Evolutionary conservation across 78 protist species (phyloP).

Genomic region (Carpediemonas membranifera): DNA sequence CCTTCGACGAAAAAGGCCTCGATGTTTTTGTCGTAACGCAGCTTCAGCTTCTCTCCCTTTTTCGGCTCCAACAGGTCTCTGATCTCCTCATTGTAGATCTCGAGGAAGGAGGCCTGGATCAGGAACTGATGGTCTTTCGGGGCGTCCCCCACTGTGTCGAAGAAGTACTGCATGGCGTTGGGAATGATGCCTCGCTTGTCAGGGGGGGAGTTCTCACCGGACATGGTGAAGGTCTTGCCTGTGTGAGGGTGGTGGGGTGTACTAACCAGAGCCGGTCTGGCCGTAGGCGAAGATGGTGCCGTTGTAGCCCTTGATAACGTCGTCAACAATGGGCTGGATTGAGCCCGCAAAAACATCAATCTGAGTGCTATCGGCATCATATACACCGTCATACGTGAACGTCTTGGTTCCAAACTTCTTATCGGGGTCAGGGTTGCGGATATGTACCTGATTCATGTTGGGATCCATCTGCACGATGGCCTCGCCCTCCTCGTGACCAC

Average conservation of each 20-base stretch:
- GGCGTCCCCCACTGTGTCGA: neutral
- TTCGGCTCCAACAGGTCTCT: conserved; percentile 49
- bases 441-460: no score
- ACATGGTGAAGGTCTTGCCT: conserved; percentile 42
- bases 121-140: conserved; percentile 24
- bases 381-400: conserved; percentile 24
- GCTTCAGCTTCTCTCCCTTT: conserved; percentile 32
- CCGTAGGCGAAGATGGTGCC: conserved; percentile 57
- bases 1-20: conserved; percentile 32
- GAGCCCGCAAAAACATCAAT: conserved; percentile 10
- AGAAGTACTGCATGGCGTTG: conserved; percentile 40
- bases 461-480: no score
- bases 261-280: conserved; percentile 33
- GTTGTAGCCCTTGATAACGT: conserved; percentile 46
- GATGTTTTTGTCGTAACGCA: conserved; percentile 32
- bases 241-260: neutral
- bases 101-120: conserved; percentile 44
- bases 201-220: neutral
- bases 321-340: conserved; percentile 27
- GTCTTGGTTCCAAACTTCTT: no score
- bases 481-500: no score
- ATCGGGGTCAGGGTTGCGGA: no score
- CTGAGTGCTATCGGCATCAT: conserved; percentile 10
- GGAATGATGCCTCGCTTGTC: conserved; percentile 44
- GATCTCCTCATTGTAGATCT: conserved; percentile 59